Percentiles rank a stretch among this genome's conserved stretches.
These are phyloP conservation scores for Plasmodium malariae DNA, from an alignment of 169 alveolate genomes.

Conservation along the genomic window DNA sequence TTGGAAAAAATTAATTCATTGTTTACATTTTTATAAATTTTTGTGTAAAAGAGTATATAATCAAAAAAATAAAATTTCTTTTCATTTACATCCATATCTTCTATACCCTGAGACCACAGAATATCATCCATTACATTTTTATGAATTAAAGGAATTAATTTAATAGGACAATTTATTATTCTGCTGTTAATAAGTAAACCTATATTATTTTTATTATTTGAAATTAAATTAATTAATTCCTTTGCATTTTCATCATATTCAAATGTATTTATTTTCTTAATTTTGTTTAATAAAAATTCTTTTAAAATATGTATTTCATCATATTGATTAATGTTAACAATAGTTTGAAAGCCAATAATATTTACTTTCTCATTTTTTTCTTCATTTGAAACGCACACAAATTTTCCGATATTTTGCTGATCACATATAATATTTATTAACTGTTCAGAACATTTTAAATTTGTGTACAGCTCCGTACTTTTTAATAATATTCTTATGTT, in stretches of 20 bases:
- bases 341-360: conserved; percentile 34
- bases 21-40: conserved; percentile 26
- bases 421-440: conserved; percentile 56
- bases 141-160: conserved; percentile 41
- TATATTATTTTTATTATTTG: neutral
- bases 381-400: conserved; percentile 20
- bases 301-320: conserved; percentile 34
- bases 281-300: conserved; percentile 36
- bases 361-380: neutral
- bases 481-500: conserved; percentile 38
- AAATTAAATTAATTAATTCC: neutral
- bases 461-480: conserved; percentile 23
- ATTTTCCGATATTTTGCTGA: conserved; percentile 69
- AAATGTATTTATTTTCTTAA: conserved; percentile 3
- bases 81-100: conserved; percentile 42
- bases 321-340: conserved; percentile 71
- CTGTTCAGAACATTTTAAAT: conserved; percentile 32
- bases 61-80: conserved; percentile 53
- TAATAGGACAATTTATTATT: conserved; percentile 55
- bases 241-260: conserved; percentile 9
- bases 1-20: conserved; percentile 43
- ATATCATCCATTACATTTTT: conserved; percentile 57
- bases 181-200: conserved; percentile 42
- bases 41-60: conserved; percentile 54
- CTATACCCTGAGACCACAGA: conserved; percentile 50